Evolutionary conservation across 495 filamentous ascomycete species (phyloP), one percentile per base, ranked within the genome.

Genomic region (Aspergillus diversus): DNA sequence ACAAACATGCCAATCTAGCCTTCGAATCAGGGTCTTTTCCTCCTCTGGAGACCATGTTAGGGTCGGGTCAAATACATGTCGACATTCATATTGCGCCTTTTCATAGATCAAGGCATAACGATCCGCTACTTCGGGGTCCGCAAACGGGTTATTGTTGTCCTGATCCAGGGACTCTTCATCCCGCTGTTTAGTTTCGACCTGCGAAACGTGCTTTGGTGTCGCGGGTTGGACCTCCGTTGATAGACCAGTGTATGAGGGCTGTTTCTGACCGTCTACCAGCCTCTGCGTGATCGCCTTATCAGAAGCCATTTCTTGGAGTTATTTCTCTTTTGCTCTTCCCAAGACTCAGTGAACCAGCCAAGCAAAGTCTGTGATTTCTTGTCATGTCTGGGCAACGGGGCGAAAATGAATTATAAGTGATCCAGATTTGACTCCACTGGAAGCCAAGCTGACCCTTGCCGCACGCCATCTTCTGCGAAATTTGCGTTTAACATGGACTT

Each of bases 51-150:
- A 80, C 85, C 85, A 87, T 7, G 76, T 77, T 33, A 81, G 59
- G 7, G 72, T 75, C 8, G 85, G 78, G 48, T 87, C 84, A 59
- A 81, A 86, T 0, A 83, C 77, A 73, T 89, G 85, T 1, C 80
- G 76, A 69, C 84, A 83, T 68, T 82, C 79, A 63, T 82, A 82
- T 31, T 77, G 52, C 0, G 82, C 79, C 27, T 80, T 75, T 52
- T 85, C 80, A 63, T 85, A 85, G 0, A 81, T 69, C 0, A 66
- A 47, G 0, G 71, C 67, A 76, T 80, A 85, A 57, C 76, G 73
- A n/a, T 76, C 75, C 0, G 81, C 81, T 2, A 80, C 72, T 4
- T 71, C 69, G 4, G 80, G 76, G 60, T 84, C 77, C 0, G 74
- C 64, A 53, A 84, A 84, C 9, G 75, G 74, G 54, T 76, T 76